A percentile compares a stretch with the other conserved stretches of the same genome.
phyloP scores from a whole-genome alignment of 352 stramenopile species.

The Phytophthora ohioensis region DNA sequence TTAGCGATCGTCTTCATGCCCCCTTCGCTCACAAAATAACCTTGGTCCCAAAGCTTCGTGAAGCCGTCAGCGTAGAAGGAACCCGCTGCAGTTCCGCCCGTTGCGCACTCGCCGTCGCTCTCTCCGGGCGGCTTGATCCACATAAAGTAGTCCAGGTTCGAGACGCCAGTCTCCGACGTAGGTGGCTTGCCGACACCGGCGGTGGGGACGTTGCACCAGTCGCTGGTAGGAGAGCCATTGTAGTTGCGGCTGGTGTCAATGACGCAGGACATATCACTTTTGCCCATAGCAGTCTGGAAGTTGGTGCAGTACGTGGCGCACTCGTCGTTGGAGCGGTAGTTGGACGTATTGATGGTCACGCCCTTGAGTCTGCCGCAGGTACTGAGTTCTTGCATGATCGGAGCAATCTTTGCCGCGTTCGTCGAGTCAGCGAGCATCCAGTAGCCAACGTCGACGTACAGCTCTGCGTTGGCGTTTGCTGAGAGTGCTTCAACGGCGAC shows the following conservation, averaged over 20 bases:
- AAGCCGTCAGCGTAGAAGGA: slow-evolving; percentile 66
- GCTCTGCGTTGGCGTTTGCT: slow-evolving; percentile 59
- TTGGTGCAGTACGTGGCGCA: slow-evolving; percentile 51
- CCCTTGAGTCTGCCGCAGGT: slow-evolving; percentile 53
- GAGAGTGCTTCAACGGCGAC: slow-evolving; percentile 53
- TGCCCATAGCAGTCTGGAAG: slow-evolving; percentile 56
- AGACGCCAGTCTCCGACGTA: slow-evolving; percentile 45
- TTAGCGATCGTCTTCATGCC: slow-evolving; percentile 27
- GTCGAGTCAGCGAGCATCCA: slow-evolving; percentile 55
- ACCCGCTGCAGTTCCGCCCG: slow-evolving; percentile 50
- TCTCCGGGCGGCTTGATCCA: slow-evolving; percentile 70
- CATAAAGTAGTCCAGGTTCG: slow-evolving; percentile 69
- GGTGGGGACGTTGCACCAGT: slow-evolving; percentile 75
- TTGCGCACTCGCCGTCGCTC: slow-evolving; percentile 61
- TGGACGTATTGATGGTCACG: slow-evolving; percentile 75
- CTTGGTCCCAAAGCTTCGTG: slow-evolving; percentile 63
- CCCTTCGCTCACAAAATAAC: slow-evolving; percentile 56
- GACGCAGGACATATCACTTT: slow-evolving; percentile 52
- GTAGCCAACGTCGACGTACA: slow-evolving; percentile 72
- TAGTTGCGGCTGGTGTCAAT: slow-evolving; percentile 74
- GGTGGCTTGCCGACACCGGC: slow-evolving; percentile 62
- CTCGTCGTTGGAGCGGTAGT: slow-evolving; percentile 64
- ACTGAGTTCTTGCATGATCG: slow-evolving; percentile 48
- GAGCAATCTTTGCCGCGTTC: slow-evolving; percentile 38
- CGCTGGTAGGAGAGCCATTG: slow-evolving; percentile 40